A percentile compares a stretch with the other conserved stretches of the same genome.
Conservation (phyloP, 2,329 filamentous ascomycete genomes). For the Arthrobotrys musiformis region DNA sequence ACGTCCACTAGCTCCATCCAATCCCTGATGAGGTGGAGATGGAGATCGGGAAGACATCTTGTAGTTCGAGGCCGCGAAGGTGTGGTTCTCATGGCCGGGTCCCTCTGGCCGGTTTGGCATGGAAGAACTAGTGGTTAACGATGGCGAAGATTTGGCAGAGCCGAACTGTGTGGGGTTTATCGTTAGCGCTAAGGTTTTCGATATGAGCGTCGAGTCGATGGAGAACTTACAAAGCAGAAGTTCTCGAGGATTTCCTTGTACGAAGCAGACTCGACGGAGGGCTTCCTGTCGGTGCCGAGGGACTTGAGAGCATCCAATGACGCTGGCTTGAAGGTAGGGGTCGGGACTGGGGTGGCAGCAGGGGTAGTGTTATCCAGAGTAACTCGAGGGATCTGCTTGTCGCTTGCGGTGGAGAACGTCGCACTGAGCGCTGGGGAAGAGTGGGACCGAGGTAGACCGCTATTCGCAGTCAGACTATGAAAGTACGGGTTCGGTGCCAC, state of each 20-base stretch:
- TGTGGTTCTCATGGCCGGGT: slow-evolving; percentile 27
- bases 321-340: slow-evolving; percentile 29
- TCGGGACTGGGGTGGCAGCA: slow-evolving; percentile 9
- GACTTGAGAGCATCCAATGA: slow-evolving; percentile 51
- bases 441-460: slow-evolving; percentile 48
- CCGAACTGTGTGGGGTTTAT: slow-evolving; percentile 48
- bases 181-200: slow-evolving; percentile 49
- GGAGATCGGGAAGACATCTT: slow-evolving; percentile 33
- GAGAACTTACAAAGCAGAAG: slow-evolving; percentile 98
- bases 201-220: slow-evolving; percentile 49
- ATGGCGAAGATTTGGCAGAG: slow-evolving; percentile 54
- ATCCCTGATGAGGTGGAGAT: slow-evolving; percentile 34
- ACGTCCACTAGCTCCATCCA: slow-evolving; percentile 37
- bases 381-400: slow-evolving; percentile 47
- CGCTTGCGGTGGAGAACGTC: slow-evolving; percentile 36
- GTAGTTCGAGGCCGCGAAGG: slow-evolving; percentile 20
- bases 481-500: slow-evolving; percentile 48
- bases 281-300: slow-evolving; percentile 67
- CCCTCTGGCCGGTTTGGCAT: slow-evolving; percentile 42
- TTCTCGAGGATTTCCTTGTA: slow-evolving; percentile 98
- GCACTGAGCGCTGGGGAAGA: slow-evolving; percentile 50
- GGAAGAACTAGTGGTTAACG: slow-evolving; percentile 27
- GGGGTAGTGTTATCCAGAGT: slow-evolving; percentile 29
- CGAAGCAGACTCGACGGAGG: slow-evolving; percentile 82
- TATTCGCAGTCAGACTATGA: slow-evolving; percentile 41